Conservation (phyloP, 2,329 filamentous ascomycete species). For the Penicillium janthinellum region DNA sequence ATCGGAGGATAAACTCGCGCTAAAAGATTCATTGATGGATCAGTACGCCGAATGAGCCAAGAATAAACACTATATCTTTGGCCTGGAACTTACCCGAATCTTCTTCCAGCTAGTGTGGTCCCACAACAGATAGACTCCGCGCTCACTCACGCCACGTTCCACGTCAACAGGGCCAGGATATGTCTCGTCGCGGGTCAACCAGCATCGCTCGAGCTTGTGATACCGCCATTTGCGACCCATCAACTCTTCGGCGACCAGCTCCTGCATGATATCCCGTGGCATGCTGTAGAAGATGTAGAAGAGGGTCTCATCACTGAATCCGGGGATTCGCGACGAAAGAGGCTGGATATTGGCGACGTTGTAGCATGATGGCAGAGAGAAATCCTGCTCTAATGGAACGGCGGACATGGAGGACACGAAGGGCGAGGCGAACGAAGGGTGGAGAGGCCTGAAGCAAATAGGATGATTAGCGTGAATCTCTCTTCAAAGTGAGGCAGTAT, state of each 20-base stretch:
- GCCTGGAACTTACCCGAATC: conserved; percentile 44
- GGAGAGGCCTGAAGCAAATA: conserved; percentile 52
- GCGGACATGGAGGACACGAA: conserved; percentile 61
- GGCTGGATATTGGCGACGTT: conserved; percentile 67
- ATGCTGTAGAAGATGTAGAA: conserved; percentile 72
- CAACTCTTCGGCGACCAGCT: conserved; percentile 65
- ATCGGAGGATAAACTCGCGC: conserved; percentile 53
- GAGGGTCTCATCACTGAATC: conserved; percentile 65
- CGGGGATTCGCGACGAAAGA: conserved; percentile 59
- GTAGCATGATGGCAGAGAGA: conserved; percentile 64
- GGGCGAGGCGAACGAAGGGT: conserved; percentile 65
- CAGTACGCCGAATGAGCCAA: conserved; percentile 12
- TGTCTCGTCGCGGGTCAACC: conserved; percentile 53
- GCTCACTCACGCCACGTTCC: conserved; percentile 51
- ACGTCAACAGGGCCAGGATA: conserved; percentile 52
- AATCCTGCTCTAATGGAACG: conserved; percentile 64
- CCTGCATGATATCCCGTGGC: conserved; percentile 66
- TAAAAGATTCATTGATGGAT: conserved; percentile 19
- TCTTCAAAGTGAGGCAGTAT: background rate
- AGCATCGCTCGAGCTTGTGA: conserved; percentile 55
- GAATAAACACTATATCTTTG: no score
- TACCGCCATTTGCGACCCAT: conserved; percentile 57
- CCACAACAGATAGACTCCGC: conserved; percentile 55
- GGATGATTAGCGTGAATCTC: conserved; percentile 20
- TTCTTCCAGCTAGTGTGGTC: conserved; percentile 54